Evolutionary conservation across 2,329 filamentous ascomycete species (phyloP).

Genomic region (Cercospora beticola): DNA sequence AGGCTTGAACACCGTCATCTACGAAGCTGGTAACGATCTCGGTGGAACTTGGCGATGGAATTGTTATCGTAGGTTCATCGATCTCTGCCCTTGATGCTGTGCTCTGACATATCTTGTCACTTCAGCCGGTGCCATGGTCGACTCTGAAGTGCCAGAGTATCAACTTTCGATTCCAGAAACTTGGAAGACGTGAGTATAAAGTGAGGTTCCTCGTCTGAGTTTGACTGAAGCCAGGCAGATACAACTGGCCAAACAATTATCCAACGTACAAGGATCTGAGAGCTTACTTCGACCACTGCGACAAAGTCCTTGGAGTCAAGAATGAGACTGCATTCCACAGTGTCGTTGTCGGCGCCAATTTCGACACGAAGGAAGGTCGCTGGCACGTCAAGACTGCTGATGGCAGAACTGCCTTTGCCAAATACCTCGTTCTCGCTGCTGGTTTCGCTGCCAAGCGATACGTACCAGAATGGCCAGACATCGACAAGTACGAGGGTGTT

Average conservation of each 20-base stretch:
- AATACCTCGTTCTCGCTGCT: constrained; percentile 56
- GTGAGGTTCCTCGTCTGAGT: not conserved
- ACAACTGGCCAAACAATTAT: constrained; percentile 22
- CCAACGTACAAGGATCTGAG: constrained; percentile 47
- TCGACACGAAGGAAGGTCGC: constrained; percentile 48
- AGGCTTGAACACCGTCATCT: constrained; percentile 37
- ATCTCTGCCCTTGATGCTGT: not conserved
- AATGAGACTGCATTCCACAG: constrained; percentile 56
- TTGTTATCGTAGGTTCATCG: constrained; percentile 41
- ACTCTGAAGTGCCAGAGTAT: constrained; percentile 49
- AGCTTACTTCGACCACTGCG: constrained; percentile 61
- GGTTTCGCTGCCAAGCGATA: constrained; percentile 44
- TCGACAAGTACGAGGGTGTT: constrained; percentile 43
- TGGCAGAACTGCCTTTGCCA: constrained; percentile 52
- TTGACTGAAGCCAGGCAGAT: constrained; percentile 11
- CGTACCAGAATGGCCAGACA: constrained; percentile 39
- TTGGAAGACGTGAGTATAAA: constrained; percentile 42
- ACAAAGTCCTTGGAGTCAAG: constrained; percentile 54
- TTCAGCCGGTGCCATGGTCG: constrained; percentile 45
- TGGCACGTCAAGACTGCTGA: constrained; percentile 56
- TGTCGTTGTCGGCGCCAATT: constrained; percentile 55
- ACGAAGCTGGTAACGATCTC: constrained; percentile 40
- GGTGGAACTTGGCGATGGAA: constrained; percentile 50
- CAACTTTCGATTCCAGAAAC: constrained; percentile 50
- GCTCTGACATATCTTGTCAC: constrained; percentile 30